Conservation (phyloP, 139 green algal species). For the Auxenochlorella pyrenoidosa region DNA sequence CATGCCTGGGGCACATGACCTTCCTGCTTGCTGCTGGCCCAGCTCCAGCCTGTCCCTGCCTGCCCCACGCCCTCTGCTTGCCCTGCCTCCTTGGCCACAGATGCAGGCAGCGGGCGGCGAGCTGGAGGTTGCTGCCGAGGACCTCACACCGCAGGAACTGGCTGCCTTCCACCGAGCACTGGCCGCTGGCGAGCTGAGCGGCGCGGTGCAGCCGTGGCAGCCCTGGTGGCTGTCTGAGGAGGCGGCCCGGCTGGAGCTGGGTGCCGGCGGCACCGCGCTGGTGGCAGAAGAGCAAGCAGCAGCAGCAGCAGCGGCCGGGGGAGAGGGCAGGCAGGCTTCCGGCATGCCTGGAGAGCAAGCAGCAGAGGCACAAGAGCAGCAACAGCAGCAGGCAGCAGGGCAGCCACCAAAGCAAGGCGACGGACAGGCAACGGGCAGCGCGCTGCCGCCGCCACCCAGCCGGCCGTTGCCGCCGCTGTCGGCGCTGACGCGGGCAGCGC, state of each 20-base stretch:
- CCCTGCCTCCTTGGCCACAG: neutral
- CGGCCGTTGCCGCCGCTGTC: neutral
- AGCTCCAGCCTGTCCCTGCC: neutral
- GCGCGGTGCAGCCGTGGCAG: conserved; percentile 50
- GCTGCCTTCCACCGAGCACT: conserved; percentile 52
- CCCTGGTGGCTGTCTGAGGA: conserved; percentile 67
- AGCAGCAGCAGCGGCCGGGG: neutral
- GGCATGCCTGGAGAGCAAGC: neutral
- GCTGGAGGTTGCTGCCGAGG: conserved; percentile 47
- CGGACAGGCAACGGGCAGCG: neutral
- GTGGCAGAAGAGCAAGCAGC: conserved; percentile 16
- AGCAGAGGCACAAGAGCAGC: neutral
- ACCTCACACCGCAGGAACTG: conserved; percentile 60
- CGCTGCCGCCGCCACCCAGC: neutral
- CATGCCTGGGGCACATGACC: no score
- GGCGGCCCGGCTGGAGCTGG: conserved; percentile 47
- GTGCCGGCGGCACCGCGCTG: conserved; percentile 38
- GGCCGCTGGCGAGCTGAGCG: conserved; percentile 28
- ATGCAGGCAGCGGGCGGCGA: conserved; percentile 1
- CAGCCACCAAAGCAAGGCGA: neutral
- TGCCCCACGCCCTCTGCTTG: neutral
- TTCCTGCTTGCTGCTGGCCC: neutral
- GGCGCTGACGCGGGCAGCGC: conserved; percentile 16
- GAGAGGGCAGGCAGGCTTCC: neutral
- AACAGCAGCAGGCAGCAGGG: neutral